These are phyloP conservation scores for Penicillium cataractarum DNA, from an alignment of 495 filamentous ascomycete genomes.

Conservation along the genomic window DNA sequence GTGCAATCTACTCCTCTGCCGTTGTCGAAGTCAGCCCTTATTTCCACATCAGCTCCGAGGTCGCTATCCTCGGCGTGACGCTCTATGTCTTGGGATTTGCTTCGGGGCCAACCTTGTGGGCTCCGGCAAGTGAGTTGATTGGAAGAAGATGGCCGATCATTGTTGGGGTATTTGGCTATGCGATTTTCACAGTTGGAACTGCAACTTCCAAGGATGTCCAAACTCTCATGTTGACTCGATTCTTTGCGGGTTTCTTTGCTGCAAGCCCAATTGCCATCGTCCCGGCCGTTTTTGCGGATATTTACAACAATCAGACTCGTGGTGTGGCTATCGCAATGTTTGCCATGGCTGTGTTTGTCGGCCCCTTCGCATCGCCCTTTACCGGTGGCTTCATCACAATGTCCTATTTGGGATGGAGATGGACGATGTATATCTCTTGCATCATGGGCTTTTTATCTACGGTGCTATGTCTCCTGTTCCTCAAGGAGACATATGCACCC, in stretches of 20 bases:
- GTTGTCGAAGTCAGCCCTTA: slow-evolving; percentile 39
- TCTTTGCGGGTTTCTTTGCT: slow-evolving; percentile 54
- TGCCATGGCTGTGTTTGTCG: slow-evolving; percentile 52
- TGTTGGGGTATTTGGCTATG: slow-evolving; percentile 53
- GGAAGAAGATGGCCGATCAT: slow-evolving; percentile 61
- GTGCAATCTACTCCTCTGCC: slow-evolving; percentile 57
- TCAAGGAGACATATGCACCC: slow-evolving; percentile 46
- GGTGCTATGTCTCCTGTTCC: slow-evolving; percentile 35
- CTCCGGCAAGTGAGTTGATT: slow-evolving; percentile 75
- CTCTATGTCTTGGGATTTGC: slow-evolving; percentile 60
- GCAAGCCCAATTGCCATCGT: slow-evolving; percentile 53
- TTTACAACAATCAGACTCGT: slow-evolving; percentile 51
- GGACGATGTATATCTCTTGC: slow-evolving; percentile 49
- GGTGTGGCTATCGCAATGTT: slow-evolving; percentile 56
- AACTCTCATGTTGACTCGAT: slow-evolving; percentile 54
- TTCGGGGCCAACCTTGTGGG: slow-evolving; percentile 58
- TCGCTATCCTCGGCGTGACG: slow-evolving; percentile 56
- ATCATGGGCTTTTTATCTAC: slow-evolving; percentile 44
- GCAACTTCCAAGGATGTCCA: slow-evolving; percentile 62
- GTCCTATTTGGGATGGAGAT: slow-evolving; percentile 51
- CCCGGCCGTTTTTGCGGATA: slow-evolving; percentile 54
- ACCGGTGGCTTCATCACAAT: slow-evolving; percentile 49
- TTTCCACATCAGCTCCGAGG: slow-evolving; percentile 53
- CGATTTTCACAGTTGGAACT: slow-evolving; percentile 57
- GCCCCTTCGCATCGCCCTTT: slow-evolving; percentile 53